These are phyloP conservation scores for Globisporangium emineosum DNA, from an alignment of 352 stramenopile species.

Conservation along the genomic window DNA sequence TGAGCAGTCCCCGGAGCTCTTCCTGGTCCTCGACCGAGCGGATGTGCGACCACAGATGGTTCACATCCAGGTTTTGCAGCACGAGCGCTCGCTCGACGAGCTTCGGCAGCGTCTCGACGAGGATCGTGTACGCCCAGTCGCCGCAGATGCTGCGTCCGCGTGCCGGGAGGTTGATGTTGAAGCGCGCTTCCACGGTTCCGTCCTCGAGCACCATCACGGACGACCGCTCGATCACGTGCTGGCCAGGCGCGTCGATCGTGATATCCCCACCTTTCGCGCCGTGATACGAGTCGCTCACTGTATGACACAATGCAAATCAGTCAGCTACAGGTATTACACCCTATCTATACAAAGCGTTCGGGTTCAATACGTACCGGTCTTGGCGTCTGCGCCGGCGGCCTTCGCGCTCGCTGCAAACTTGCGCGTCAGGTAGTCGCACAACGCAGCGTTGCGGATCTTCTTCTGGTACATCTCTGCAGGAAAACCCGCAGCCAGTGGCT, in stretches of 20 bases:
- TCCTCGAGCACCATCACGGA: slow-evolving; percentile 76
- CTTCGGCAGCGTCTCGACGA: slow-evolving; percentile 86
- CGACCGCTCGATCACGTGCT: slow-evolving; percentile 94
- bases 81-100: slow-evolving; percentile 83
- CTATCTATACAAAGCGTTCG: too few species aligned
- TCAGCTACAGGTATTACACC: too few species aligned
- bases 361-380: slow-evolving; percentile 26
- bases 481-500: slow-evolving; percentile 71
- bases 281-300: slow-evolving; percentile 71
- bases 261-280: slow-evolving; percentile 94
- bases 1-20: slow-evolving; percentile 82
- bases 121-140: slow-evolving; percentile 90
- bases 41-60: slow-evolving; percentile 82
- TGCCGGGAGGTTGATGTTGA: slow-evolving; percentile 95
- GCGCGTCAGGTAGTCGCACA: slow-evolving; percentile 91
- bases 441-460: slow-evolving; percentile 77
- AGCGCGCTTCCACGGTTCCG: slow-evolving; percentile 89
- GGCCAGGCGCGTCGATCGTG: slow-evolving; percentile 88
- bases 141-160: slow-evolving; percentile 92
- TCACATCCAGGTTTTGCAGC: slow-evolving; percentile 65
- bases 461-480: slow-evolving; percentile 68
- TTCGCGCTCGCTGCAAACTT: slow-evolving; percentile 65
- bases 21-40: slow-evolving; percentile 93
- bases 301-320: background rate
- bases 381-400: slow-evolving; percentile 56